Conservation (phyloP, 352 stramenopile species). For the Phytophthora multivora region DNA sequence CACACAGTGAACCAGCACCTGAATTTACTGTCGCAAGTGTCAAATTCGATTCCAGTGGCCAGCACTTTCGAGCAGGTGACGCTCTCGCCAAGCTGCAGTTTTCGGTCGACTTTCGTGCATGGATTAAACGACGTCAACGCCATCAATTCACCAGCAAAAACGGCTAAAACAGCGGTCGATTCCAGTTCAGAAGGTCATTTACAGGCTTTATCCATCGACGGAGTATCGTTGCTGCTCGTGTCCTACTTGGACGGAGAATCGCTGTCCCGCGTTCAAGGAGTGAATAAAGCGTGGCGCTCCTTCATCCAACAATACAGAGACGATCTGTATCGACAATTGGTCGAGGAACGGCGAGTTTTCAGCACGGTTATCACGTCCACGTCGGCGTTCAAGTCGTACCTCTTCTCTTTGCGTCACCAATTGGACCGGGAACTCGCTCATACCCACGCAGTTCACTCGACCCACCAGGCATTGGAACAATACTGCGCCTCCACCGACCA, state of each 20-base stretch:
- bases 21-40: constrained; percentile 24
- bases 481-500: constrained; percentile 58
- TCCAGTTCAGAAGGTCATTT: constrained; percentile 20
- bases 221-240: constrained; percentile 54
- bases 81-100: constrained; percentile 22
- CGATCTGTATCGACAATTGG: constrained; percentile 42
- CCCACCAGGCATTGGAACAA: constrained; percentile 50
- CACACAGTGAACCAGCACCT: constrained; percentile 43
- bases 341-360: constrained; percentile 40
- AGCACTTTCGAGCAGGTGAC: constrained; percentile 13
- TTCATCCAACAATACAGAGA: constrained; percentile 51
- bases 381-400: constrained; percentile 57
- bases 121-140: neutral
- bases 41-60: neutral
- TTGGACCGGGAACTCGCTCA: constrained; percentile 59
- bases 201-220: constrained; percentile 42
- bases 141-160: neutral
- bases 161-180: neutral
- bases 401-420: constrained; percentile 47
- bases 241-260: constrained; percentile 57
- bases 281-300: constrained; percentile 43
- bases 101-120: constrained; percentile 35
- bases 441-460: constrained; percentile 39
- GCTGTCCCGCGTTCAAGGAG: constrained; percentile 45
- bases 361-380: constrained; percentile 45